Conservation (phyloP, 345 rosid species). For the Aegle marmelos region DNA sequence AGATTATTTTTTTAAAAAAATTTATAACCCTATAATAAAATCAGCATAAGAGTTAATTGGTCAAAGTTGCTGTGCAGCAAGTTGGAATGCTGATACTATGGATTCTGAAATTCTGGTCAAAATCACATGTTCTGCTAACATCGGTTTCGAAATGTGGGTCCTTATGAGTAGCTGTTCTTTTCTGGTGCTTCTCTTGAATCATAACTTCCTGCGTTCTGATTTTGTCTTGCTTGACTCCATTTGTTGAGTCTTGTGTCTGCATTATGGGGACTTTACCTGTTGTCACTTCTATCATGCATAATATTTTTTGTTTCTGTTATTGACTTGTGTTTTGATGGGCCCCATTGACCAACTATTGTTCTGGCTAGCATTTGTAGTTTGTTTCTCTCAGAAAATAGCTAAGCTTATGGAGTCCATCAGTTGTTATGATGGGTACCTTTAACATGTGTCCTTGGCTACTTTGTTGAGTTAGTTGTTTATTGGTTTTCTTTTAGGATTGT, state of each 20-base stretch:
- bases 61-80: neutral
- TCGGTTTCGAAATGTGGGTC: neutral
- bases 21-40: neutral
- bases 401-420: neutral
- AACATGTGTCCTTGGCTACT: neutral
- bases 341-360: neutral
- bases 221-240: neutral
- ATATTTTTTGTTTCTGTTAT: neutral
- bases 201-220: neutral
- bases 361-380: neutral
- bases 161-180: neutral
- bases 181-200: neutral
- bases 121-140: neutral
- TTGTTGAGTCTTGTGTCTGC: neutral
- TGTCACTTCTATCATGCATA: neutral
- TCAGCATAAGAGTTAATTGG: neutral
- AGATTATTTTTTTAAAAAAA: too few relatives aligned
- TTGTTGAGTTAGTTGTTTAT: constrained; percentile 4
- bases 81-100: neutral
- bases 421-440: neutral
- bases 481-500: neutral
- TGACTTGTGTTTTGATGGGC: neutral
- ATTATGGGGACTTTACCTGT: neutral
- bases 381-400: neutral
- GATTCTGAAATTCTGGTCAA: neutral